Conservation (phyloP, 2,329 filamentous ascomycete genomes). For the Ophiostoma tasmaniense region DNA sequence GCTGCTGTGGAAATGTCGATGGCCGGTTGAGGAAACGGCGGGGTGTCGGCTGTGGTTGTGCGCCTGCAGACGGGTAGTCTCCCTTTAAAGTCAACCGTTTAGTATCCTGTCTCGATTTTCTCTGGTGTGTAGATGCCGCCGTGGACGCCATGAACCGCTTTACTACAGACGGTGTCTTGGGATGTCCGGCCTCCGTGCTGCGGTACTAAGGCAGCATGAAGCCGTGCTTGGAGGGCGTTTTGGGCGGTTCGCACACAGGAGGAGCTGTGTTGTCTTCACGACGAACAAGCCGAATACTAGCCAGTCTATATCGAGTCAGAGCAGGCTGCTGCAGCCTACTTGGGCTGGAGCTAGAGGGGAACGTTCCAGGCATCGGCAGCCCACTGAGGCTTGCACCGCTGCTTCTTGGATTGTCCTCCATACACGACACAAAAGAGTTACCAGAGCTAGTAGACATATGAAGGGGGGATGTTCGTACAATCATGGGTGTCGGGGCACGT, state of each 20-base stretch:
- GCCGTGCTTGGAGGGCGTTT: neutral
- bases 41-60: constrained; percentile 44
- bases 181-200: neutral
- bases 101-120: constrained; percentile 32
- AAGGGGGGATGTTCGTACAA: constrained; percentile 45
- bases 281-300: constrained; percentile 40
- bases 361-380: constrained; percentile 21
- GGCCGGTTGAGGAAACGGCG: constrained; percentile 59
- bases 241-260: neutral
- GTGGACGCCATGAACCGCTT: constrained; percentile 40
- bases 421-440: neutral
- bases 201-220: neutral
- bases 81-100: constrained; percentile 39
- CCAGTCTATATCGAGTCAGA: constrained; percentile 29
- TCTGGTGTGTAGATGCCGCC: constrained; percentile 34
- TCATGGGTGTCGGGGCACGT: constrained; percentile 60
- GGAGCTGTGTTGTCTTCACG: constrained; percentile 22
- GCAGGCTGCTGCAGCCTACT: constrained; percentile 13
- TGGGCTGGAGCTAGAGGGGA: constrained; percentile 19
- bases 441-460: constrained; percentile 28
- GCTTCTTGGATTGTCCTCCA: neutral
- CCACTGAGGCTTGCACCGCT: constrained; percentile 19
- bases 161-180: constrained; percentile 21
- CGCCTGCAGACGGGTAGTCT: constrained; percentile 29
- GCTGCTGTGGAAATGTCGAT: constrained; percentile 62